These are phyloP conservation scores for Diaporthe destruens DNA, from an alignment of 2,329 filamentous ascomycete species.

Conservation along the genomic window DNA sequence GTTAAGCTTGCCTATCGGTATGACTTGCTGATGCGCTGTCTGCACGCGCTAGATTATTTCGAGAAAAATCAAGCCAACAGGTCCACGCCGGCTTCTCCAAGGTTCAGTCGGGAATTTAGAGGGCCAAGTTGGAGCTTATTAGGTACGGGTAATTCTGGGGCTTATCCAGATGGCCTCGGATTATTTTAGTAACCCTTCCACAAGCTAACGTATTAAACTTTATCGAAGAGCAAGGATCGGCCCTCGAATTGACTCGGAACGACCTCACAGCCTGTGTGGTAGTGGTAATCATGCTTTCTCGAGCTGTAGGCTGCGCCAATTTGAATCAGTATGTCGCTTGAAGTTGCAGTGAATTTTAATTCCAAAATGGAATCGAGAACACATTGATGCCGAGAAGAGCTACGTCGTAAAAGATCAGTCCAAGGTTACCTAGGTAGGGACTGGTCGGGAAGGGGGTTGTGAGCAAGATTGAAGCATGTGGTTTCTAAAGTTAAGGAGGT, in stretches of 20 bases:
- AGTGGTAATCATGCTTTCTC: not conserved
- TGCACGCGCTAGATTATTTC: not conserved
- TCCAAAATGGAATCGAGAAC: not conserved
- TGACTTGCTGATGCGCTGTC: slow-evolving; percentile 12
- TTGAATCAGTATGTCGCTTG: not conserved
- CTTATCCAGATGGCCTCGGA: not conserved
- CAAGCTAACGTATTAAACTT: not conserved
- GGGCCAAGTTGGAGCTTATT: not conserved
- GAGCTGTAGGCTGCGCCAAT: not conserved
- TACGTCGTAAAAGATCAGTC: not conserved
- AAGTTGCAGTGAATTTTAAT: not conserved
- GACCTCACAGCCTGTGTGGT: not conserved
- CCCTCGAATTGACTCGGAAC: not conserved
- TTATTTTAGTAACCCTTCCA: not conserved
- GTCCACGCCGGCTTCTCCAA: not conserved
- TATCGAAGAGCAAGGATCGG: not conserved
- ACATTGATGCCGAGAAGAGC: not conserved
- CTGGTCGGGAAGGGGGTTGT: not conserved
- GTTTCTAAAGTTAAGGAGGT: not conserved
- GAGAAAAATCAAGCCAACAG: not conserved
- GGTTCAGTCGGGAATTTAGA: not conserved
- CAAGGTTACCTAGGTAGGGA: not conserved
- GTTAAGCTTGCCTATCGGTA: not conserved
- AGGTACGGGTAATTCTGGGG: not conserved
- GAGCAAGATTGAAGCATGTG: not conserved